Percentiles rank a stretch among this genome's conserved stretches.
Conservation (phyloP, 1,284 basidiomycete species). For the Pseudozyma tsukubaensis region DNA sequence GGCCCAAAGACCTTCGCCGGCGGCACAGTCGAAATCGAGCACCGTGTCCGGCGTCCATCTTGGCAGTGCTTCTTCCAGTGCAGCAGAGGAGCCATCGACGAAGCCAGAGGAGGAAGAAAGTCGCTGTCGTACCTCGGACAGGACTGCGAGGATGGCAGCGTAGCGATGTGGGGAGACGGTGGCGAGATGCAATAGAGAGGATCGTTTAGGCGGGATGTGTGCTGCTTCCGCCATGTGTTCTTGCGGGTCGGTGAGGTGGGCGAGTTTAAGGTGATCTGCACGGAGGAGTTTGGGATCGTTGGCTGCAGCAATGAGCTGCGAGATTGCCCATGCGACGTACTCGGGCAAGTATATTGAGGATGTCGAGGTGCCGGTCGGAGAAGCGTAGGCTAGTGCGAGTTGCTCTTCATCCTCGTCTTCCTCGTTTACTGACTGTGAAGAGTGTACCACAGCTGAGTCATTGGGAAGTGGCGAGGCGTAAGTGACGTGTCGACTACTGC, state of each 20-base stretch:
- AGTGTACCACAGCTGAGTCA: neutral
- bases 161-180: slow-evolving; percentile 46
- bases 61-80: slow-evolving; percentile 8
- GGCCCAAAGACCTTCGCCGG: slow-evolving; percentile 64
- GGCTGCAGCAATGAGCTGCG: slow-evolving; percentile 39
- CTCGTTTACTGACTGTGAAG: neutral
- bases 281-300: slow-evolving; percentile 42
- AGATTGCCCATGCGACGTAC: slow-evolving; percentile 47
- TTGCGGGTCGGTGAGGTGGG: slow-evolving; percentile 40
- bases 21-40: slow-evolving; percentile 55
- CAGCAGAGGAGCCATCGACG: neutral
- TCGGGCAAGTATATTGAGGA: slow-evolving; percentile 43
- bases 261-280: slow-evolving; percentile 36
- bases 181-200: slow-evolving; percentile 44
- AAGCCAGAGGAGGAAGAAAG: slow-evolving; percentile 8
- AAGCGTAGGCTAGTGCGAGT: slow-evolving; percentile 23
- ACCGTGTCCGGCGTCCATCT: slow-evolving; percentile 54
- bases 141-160: slow-evolving; percentile 46
- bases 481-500: slow-evolving; percentile 27
- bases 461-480: slow-evolving; percentile 7
- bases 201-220: slow-evolving; percentile 41
- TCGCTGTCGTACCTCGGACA: slow-evolving; percentile 37
- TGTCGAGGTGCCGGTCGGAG: slow-evolving; percentile 31
- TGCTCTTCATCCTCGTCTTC: slow-evolving; percentile 22
- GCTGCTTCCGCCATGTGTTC: slow-evolving; percentile 34